Percentiles rank a stretch among this genome's conserved stretches.
Conservation (phyloP, 2,329 filamentous ascomycete species). For the Cadophora malorum region DNA sequence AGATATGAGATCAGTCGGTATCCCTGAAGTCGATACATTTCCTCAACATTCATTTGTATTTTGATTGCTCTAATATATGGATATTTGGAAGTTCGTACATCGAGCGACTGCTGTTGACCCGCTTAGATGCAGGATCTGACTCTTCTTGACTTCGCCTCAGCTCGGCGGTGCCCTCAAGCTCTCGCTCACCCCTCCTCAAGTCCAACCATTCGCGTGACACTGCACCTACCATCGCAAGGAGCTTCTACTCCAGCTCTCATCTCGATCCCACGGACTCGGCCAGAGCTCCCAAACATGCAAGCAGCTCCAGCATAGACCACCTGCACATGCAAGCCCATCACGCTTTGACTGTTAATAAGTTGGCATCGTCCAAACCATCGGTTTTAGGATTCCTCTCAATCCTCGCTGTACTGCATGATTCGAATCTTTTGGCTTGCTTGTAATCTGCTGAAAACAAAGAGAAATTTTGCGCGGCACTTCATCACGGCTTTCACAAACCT, state of each 20-base stretch:
- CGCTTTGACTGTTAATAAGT: neutral
- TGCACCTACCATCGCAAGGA: neutral
- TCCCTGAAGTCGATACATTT: neutral
- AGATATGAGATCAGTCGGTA: neutral
- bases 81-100: neutral
- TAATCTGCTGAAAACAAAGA: neutral
- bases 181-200: neutral
- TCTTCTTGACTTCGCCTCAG: neutral
- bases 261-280: neutral
- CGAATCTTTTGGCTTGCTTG: neutral
- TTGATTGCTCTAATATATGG: neutral
- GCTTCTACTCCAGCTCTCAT: neutral
- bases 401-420: neutral
- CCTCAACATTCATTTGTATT: neutral
- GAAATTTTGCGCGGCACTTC: neutral
- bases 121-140: neutral
- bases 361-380: neutral
- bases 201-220: no score
- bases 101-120: no score
- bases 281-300: slow-evolving; percentile 6
- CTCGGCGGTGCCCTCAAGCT: neutral
- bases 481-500: neutral
- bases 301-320: neutral
- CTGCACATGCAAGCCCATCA: neutral
- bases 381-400: neutral